Evolutionary conservation across 495 filamentous ascomycete species (phyloP).

Genomic region (Podospora sp.): DNA sequence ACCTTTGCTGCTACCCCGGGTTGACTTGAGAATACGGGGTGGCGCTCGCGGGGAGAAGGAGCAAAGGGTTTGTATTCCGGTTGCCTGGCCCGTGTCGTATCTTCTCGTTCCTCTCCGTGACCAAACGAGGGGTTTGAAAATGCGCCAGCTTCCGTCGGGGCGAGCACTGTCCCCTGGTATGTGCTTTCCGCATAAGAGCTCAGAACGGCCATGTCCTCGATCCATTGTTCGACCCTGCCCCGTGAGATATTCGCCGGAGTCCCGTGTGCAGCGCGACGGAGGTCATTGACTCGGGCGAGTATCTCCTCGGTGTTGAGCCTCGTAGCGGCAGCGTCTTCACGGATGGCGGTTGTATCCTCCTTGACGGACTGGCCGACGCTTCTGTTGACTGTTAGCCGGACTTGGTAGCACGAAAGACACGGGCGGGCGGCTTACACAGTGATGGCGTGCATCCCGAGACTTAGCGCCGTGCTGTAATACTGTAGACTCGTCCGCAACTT

Average conservation of each 20-base stretch:
- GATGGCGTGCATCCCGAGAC: slow-evolving; percentile 10
- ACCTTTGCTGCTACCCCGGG: too few relatives aligned
- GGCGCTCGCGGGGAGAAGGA: too few relatives aligned
- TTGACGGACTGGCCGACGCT: slow-evolving; percentile 10
- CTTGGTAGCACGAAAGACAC: neutral
- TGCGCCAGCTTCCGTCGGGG: neutral
- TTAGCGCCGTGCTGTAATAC: slow-evolving; percentile 12
- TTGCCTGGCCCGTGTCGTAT: too few relatives aligned
- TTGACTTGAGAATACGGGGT: neutral
- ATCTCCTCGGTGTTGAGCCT: slow-evolving; percentile 21
- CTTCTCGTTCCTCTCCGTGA: neutral
- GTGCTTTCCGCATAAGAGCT: slow-evolving; percentile 18
- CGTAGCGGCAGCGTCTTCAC: neutral
- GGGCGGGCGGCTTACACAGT: neutral
- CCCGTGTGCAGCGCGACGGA: neutral
- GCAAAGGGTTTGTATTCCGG: too few relatives aligned
- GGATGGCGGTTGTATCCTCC: slow-evolving; percentile 14
- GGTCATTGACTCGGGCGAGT: slow-evolving; percentile 15
- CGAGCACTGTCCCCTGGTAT: slow-evolving; percentile 11
- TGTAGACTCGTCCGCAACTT: slow-evolving; percentile 16
- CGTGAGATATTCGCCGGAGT: neutral
- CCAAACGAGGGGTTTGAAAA: neutral
- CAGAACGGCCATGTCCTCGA: slow-evolving; percentile 13
- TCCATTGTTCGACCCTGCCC: slow-evolving; percentile 18
- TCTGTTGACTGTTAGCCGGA: neutral